phyloP scores from a whole-genome alignment of 2,329 filamentous ascomycete species.

The Colletotrichum chrysophilum region DNA sequence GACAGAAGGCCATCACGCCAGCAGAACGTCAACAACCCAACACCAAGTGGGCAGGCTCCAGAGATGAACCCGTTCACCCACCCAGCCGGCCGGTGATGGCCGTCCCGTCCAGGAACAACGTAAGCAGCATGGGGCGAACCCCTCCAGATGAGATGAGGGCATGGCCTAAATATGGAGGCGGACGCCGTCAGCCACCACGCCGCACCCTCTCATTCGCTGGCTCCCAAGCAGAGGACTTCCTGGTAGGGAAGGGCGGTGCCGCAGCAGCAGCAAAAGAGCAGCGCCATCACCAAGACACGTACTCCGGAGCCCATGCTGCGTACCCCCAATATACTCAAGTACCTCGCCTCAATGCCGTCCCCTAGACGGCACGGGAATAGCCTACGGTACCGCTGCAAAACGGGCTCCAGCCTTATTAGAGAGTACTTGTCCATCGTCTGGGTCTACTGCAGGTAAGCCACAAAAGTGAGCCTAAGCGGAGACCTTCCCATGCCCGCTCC shows the following conservation, averaged over 20 bases:
- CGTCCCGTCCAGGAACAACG: not conserved
- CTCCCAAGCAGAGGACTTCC: not conserved
- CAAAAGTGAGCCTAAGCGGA: slow-evolving; percentile 6
- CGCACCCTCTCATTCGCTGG: not conserved
- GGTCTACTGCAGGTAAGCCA: slow-evolving; percentile 15
- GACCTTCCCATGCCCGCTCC: slow-evolving; percentile 1
- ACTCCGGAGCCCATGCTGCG: not conserved
- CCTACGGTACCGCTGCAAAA: not conserved
- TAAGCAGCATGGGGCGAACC: not conserved
- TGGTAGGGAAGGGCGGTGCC: not conserved
- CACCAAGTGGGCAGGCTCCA: not conserved
- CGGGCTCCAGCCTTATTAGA: not conserved
- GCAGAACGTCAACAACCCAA: not conserved
- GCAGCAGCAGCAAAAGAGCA: not conserved
- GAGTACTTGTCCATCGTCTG: not conserved
- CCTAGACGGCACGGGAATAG: not conserved
- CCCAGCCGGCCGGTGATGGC: not conserved
- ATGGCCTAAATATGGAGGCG: slow-evolving; percentile 14
- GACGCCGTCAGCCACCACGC: slow-evolving; percentile 17
- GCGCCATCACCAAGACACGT: not conserved
- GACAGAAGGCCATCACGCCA: not conserved
- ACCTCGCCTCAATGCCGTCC: not conserved
- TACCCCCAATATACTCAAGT: not conserved
- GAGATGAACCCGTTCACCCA: not conserved
- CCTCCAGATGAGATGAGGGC: not conserved